Evolutionary conservation across 2,329 filamentous ascomycete species (phyloP).

Genomic region (Penicillium sp.): DNA sequence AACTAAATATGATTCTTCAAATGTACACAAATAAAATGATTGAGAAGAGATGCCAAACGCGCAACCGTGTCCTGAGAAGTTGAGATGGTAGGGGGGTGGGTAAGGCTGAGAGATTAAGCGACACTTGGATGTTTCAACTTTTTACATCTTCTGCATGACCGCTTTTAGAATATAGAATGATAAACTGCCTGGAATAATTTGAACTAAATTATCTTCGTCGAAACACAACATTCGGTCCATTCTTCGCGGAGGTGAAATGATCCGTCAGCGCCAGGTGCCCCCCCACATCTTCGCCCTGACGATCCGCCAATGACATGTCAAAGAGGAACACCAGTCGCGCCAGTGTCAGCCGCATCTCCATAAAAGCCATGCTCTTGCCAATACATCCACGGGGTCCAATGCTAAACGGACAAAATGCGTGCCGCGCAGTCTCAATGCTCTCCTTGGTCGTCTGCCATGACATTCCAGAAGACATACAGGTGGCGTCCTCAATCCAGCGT

Average conservation of each 20-base stretch:
- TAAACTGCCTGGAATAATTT: neutral
- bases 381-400: constrained; percentile 45
- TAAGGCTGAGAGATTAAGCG: constrained; percentile 6
- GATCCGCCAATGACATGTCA: constrained; percentile 40
- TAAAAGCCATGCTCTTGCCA: constrained; percentile 46
- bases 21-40: neutral
- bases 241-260: constrained; percentile 41
- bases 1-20: neutral
- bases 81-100: neutral
- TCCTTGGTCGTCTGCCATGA: constrained; percentile 49
- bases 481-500: constrained; percentile 61
- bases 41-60: constrained; percentile 15
- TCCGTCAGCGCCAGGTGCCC: constrained; percentile 40
- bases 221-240: constrained; percentile 38
- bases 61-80: constrained; percentile 27
- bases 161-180: neutral
- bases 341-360: constrained; percentile 44
- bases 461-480: constrained; percentile 38
- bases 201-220: constrained; percentile 1
- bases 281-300: constrained; percentile 34
- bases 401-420: constrained; percentile 67
- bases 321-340: constrained; percentile 42
- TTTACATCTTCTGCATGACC: neutral
- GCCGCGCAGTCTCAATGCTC: constrained; percentile 56
- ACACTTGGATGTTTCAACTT: neutral